Evolutionary conservation across 139 green algal genomes (phyloP).

Genomic region (Volvox africanus): DNA sequence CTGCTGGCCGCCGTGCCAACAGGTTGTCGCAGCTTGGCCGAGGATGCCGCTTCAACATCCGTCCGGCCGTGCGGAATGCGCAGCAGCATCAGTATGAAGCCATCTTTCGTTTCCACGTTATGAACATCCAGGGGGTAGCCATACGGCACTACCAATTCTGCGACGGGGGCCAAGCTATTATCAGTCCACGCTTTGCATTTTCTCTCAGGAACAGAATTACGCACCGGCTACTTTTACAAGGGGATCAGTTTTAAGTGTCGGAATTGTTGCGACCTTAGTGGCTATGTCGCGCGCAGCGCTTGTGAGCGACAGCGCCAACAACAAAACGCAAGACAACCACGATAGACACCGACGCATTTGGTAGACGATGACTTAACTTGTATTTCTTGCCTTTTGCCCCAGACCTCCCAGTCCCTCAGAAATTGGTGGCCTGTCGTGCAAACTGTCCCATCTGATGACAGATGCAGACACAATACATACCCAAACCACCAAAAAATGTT

Average conservation of each 20-base stretch:
- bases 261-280: neutral
- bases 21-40: neutral
- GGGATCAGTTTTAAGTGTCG: neutral
- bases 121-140: constrained; percentile 76
- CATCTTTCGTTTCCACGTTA: constrained; percentile 68
- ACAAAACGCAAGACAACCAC: neutral
- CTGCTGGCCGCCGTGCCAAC: neutral
- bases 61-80: constrained; percentile 66
- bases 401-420: no score
- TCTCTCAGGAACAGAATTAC: neutral
- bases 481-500: no score
- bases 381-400: no score
- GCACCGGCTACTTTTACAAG: constrained; percentile 20
- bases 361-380: no score
- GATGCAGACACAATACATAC: no score
- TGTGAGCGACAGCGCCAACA: neutral
- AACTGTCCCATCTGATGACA: neutral
- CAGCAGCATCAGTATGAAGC: constrained; percentile 74
- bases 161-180: neutral
- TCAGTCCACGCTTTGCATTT: no score
- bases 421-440: neutral
- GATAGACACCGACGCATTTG: no score
- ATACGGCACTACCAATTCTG: constrained; percentile 60
- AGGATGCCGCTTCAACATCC: neutral
- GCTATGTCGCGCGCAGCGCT: neutral